Evolutionary conservation across 2,329 filamentous ascomycete genomes (phyloP), one percentile per base, ranked within the genome.

Genomic region (Botrytis medusae): DNA sequence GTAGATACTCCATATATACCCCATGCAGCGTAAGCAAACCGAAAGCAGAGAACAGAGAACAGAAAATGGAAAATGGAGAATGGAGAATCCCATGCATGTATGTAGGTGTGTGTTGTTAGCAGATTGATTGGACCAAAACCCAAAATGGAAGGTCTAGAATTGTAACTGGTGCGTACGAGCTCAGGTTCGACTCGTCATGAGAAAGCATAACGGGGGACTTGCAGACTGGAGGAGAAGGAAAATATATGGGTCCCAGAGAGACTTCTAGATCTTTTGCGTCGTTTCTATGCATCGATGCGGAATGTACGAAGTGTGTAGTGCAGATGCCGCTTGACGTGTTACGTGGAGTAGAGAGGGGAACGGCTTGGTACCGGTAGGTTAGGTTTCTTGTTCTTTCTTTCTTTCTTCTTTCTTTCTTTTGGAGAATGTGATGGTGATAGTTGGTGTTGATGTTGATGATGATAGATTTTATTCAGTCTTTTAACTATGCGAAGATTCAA

Each of bases 291-390:
- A 37, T 32, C n/a, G 22, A 34, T n/a, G n/a, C 25, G 48, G 25
- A 34, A 67, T 51, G 7, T 34, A 37, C 25, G 14, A 44, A 42
- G 25, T 44, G n/a, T 63, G 61, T 10, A 34, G 42, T 65, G 62
- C 44, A 48, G 44, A 67, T 67, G 64, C 32, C n/a, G 64, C 54
- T 67, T 48, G 34, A 67, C 64, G 64, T 67, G 64, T 67, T 54
- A 51, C 51, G 51, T 57, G 51, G 51, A 54, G 51, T 54, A 16
- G n/a, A 51, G 25, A 37, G 46, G 48, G 48, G 48, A n/a, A 54
- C 48, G 48, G 25, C 48, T n/a, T 51, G 48, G 25, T 51, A 14
- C 48, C 48, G 48, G 48, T 51, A n/a, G 48, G 48, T 51, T n/a
- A 51, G 48, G 48, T 54, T 54, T 54, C 48, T 16, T 51, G 5